phyloP scores from a whole-genome alignment of 2,329 filamentous ascomycete genomes.

The Orbilia javanica region DNA sequence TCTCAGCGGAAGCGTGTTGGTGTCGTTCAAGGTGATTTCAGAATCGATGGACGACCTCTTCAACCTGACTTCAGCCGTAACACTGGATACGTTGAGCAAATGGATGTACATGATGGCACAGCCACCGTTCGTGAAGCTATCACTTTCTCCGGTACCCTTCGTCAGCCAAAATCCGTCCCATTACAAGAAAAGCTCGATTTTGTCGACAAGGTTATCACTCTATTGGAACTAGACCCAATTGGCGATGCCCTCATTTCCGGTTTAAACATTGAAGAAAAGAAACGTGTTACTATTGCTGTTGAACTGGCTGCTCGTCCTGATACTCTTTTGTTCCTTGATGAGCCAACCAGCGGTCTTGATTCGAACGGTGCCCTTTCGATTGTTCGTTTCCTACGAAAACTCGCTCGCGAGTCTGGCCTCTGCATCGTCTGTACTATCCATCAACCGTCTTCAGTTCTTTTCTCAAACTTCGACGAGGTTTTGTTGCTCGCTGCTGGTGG shows the following conservation, averaged over 20 bases:
- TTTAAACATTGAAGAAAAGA: slow-evolving; percentile 77
- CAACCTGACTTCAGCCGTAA: slow-evolving; percentile 75
- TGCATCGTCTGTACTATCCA: slow-evolving; percentile 82
- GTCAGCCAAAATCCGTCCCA: slow-evolving; percentile 72
- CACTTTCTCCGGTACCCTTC: slow-evolving; percentile 76
- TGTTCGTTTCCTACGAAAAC: slow-evolving; percentile 76
- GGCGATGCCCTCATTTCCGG: slow-evolving; percentile 75
- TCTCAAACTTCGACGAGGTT: slow-evolving; percentile 80
- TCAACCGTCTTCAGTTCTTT: slow-evolving; percentile 77
- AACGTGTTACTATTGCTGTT: slow-evolving; percentile 79
- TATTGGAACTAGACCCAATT: slow-evolving; percentile 75
- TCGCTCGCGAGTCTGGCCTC: slow-evolving; percentile 73
- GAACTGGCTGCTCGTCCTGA: slow-evolving; percentile 78
- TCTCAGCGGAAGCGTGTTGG: slow-evolving; percentile 78
- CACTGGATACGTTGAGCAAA: slow-evolving; percentile 79
- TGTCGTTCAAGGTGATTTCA: slow-evolving; percentile 76
- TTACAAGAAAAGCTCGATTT: slow-evolving; percentile 75
- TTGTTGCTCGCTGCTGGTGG: slow-evolving; percentile 77
- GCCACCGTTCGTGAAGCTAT: slow-evolving; percentile 77
- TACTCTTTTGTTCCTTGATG: slow-evolving; percentile 77
- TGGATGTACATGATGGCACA: slow-evolving; percentile 78
- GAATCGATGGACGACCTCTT: slow-evolving; percentile 76
- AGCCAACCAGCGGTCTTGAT: slow-evolving; percentile 79
- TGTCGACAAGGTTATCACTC: slow-evolving; percentile 75
- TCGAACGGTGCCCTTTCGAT: slow-evolving; percentile 78